Base-by-base conservation (phyloP, 1,284 basidiomycete species). In the Austroboletus rostrupii region DNA sequence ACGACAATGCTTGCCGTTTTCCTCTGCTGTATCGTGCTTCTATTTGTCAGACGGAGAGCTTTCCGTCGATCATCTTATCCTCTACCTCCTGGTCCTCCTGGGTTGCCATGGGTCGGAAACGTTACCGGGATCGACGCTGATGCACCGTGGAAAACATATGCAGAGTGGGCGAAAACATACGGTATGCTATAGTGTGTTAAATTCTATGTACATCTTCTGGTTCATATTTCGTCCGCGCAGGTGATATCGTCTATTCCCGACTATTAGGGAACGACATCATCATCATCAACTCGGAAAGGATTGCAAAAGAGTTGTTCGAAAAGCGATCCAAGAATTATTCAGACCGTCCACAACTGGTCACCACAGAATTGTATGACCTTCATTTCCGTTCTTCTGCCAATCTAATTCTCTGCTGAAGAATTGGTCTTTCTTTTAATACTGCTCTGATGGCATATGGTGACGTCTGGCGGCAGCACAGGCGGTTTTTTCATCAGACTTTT, bases 401-500 rank as follows among this genome's bases (percentile, higher is more conserved):
- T 28, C 35, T 44, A 16, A 41, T 21, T 9, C 3, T 6, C 28
- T 8, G 1, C 17, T 43, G 29, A 38, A 77, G 73, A 13, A 66
- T 68, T 52, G 73, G 70, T 1, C 60, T 69, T 53, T 62, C 61
- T 8, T 73, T 68, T 49, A 65, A 54, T 29, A 35, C 61, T 0
- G 62, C 52, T 0, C 56, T 72, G 4, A 55, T 70, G 37, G 58
- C 58, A 4, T 74, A 76, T 45, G 65, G 66, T 1, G 60, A 68
- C n/a, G 49, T 19, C 6, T 38, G 37, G 37, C 37, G 37, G 5
- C 14, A 17, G 1, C 36, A 20, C 17, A 9, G 37, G 20, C 37
- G 37, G 4, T 38, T 71, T 14, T 66, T 69, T 40, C 67, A 72
- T 21, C 59, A 67, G 38, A 49, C 53, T 35, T 66, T 67, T 48